phyloP scores from a whole-genome alignment of 2,329 filamentous ascomycete genomes.

The Sporothrix euskadiensis region DNA sequence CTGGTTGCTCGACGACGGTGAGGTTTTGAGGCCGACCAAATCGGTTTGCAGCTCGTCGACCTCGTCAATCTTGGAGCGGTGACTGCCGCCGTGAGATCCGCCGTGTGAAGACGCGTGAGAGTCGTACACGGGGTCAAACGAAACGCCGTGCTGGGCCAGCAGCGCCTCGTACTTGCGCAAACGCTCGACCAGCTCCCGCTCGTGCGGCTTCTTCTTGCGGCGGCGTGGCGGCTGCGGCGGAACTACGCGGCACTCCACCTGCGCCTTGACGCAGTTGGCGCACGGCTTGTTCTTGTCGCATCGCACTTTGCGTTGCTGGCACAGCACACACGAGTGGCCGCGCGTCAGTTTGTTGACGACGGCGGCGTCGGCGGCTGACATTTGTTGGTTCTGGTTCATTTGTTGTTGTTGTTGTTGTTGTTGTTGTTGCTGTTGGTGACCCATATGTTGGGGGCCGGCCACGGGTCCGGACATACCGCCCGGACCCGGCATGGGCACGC shows the following conservation, averaged over 20 bases:
- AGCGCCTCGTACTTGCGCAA: slow-evolving; percentile 68
- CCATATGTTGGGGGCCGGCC: slow-evolving; percentile 18
- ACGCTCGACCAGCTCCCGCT: slow-evolving; percentile 69
- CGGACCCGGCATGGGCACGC: slow-evolving; percentile 34
- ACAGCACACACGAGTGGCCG: slow-evolving; percentile 67
- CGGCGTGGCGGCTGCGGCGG: slow-evolving; percentile 59
- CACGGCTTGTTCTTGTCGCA: slow-evolving; percentile 74
- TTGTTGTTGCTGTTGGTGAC: slow-evolving; percentile 19
- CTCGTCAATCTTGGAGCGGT: slow-evolving; percentile 45
- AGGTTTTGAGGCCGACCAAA: slow-evolving; percentile 56
- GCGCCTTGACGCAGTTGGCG: slow-evolving; percentile 64
- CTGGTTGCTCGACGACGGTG: slow-evolving; percentile 49
- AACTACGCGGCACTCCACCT: slow-evolving; percentile 61
- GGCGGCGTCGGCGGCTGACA: slow-evolving; percentile 42
- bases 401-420: slow-evolving; percentile 7
- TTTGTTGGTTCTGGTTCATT: slow-evolving; percentile 46
- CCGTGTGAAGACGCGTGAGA: slow-evolving; percentile 52
- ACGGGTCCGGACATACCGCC: slow-evolving; percentile 19
- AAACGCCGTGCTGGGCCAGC: slow-evolving; percentile 64
- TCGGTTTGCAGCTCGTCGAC: slow-evolving; percentile 59
- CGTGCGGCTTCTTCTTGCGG: slow-evolving; percentile 64
- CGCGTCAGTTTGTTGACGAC: slow-evolving; percentile 59
- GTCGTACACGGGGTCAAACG: slow-evolving; percentile 62
- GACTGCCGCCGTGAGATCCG: slow-evolving; percentile 27
- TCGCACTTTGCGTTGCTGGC: slow-evolving; percentile 74